A percentile compares a stretch with the other conserved stretches of the same genome.
Evolutionary conservation across 495 filamentous ascomycete species (phyloP).

Genomic region (Annulohypoxylon maeteangense): DNA sequence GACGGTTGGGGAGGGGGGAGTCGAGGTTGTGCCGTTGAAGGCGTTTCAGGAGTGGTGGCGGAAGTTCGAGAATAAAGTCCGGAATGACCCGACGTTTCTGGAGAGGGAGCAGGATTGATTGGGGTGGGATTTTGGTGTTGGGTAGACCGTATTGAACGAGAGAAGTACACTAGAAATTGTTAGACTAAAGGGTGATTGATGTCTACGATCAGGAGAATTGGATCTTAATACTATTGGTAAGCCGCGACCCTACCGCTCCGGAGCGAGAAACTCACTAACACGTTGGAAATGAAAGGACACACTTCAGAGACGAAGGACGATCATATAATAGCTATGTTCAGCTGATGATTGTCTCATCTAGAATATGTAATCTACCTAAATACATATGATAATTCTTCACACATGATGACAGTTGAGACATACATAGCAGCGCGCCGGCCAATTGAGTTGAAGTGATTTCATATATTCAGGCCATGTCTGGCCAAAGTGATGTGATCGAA

Average conservation of each 20-base stretch:
- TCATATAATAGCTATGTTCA: neutral
- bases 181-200: too few relatives aligned
- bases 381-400: neutral
- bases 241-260: too few relatives aligned
- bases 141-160: too few relatives aligned
- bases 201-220: too few relatives aligned
- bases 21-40: conserved; percentile 88
- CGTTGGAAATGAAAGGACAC: neutral
- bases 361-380: neutral
- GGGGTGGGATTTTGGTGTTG: neutral
- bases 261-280: too few relatives aligned
- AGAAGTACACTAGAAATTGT: too few relatives aligned
- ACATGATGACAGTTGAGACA: neutral
- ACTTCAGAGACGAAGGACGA: neutral
- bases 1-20: conserved; percentile 59
- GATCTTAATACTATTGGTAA: too few relatives aligned
- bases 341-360: neutral
- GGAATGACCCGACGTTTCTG: conserved; percentile 87
- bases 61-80: conserved; percentile 91
- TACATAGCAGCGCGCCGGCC: neutral
- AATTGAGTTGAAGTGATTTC: neutral
- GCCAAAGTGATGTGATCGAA: conserved; percentile 11
- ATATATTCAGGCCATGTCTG: conserved; percentile 25
- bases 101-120: conserved; percentile 76
- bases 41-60: conserved; percentile 97